Evolutionary conservation across 1,284 basidiomycete species (phyloP).

Genomic region (Tylopilus orsonianus): DNA sequence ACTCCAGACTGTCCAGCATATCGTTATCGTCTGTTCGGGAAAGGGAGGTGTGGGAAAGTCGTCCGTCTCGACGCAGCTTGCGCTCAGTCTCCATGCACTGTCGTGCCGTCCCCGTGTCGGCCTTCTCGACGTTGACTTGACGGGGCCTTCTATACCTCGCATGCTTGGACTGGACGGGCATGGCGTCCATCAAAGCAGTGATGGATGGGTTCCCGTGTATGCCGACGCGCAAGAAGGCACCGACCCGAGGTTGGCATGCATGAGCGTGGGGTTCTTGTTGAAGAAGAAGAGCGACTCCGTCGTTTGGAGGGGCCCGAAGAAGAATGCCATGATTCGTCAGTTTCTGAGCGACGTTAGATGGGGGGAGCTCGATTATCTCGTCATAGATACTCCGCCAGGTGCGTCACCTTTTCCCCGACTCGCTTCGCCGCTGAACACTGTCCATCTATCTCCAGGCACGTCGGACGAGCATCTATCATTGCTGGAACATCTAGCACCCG

Average conservation of each 20-base stretch:
- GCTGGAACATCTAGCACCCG: conserved; percentile 88
- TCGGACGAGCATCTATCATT: conserved; percentile 98
- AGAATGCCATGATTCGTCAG: conserved; percentile 99
- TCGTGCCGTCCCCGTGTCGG: conserved; percentile 74
- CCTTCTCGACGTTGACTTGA: conserved; percentile 94
- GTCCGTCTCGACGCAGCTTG: conserved; percentile 91
- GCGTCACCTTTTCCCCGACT: conserved; percentile 29
- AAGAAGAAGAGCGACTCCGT: conserved; percentile 90
- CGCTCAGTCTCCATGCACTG: conserved; percentile 78
- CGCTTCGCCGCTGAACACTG: conserved; percentile 11
- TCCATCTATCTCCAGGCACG: conserved; percentile 69
- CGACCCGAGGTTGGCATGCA: conserved; percentile 78
- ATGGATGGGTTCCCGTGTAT: conserved; percentile 98
- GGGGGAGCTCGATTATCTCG: conserved; percentile 94
- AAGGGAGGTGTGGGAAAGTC: conserved; percentile 99
- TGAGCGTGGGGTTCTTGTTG: conserved; percentile 96
- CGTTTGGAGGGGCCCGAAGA: conserved; percentile 99
- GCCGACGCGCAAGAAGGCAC: conserved; percentile 60
- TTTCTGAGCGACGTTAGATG: conserved; percentile 95
- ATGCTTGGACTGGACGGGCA: conserved; percentile 94
- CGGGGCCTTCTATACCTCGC: conserved; percentile 94
- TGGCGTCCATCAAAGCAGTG: conserved; percentile 88
- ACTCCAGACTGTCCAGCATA: conserved; percentile 74
- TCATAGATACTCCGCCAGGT: conserved; percentile 98
- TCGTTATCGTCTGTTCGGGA: conserved; percentile 93